A percentile compares a stretch with the other conserved stretches of the same genome.
These are phyloP conservation scores for Penicillium alfredii DNA, from an alignment of 495 filamentous ascomycete species.

Conservation along the genomic window DNA sequence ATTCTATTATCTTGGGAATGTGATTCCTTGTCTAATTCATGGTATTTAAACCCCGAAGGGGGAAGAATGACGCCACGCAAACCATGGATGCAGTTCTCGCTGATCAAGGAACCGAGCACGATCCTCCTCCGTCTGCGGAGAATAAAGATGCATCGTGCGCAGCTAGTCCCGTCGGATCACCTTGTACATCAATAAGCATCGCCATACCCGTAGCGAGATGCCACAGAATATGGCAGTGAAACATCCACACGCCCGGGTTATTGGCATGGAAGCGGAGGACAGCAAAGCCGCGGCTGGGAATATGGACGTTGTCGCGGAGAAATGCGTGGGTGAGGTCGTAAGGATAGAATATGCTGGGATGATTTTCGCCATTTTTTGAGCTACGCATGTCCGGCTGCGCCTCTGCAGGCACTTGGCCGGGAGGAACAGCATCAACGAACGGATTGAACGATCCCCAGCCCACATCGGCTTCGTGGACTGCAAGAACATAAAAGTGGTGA, in stretches of 20 bases:
- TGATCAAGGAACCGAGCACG: not conserved
- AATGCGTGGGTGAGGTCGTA: slow-evolving; percentile 26
- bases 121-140: no score
- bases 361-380: not conserved
- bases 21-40: no score
- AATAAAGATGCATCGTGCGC: slow-evolving; percentile 15
- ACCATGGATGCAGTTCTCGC: no score
- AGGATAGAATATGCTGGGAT: slow-evolving; percentile 25
- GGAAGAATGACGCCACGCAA: no score
- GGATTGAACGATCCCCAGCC: slow-evolving; percentile 46
- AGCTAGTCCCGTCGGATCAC: slow-evolving; percentile 13
- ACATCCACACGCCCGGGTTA: slow-evolving; percentile 56
- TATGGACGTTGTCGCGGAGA: slow-evolving; percentile 52
- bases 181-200: slow-evolving; percentile 34
- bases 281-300: slow-evolving; percentile 52
- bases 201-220: slow-evolving; percentile 48
- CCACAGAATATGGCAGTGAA: slow-evolving; percentile 65
- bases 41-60: no score
- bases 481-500: slow-evolving; percentile 73
- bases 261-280: slow-evolving; percentile 61
- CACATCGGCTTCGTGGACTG: slow-evolving; percentile 30
- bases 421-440: slow-evolving; percentile 28
- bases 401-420: slow-evolving; percentile 11
- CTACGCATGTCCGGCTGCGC: not conserved
- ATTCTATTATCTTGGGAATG: no score